Evolutionary conservation across 164 flowering plant species (phyloP), one percentile per base, ranked within the genome.

Genomic region (Protea cynaroides): DNA sequence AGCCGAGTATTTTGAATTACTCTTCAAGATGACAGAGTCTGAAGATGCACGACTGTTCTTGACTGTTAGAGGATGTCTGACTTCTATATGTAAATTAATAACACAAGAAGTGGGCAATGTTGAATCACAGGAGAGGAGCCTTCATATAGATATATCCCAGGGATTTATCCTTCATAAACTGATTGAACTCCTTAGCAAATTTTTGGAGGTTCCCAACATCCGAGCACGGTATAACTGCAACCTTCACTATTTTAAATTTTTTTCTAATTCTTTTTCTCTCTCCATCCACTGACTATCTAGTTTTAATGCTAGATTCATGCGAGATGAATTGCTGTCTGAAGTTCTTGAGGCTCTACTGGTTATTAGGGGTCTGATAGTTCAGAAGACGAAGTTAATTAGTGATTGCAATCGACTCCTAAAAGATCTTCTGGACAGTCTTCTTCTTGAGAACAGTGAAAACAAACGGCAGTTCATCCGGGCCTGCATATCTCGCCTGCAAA

Each of bases 151-250:
- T 72, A 95, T 95, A 69, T 92, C 99, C 13, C 99, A 92, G 72
- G 99, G 99, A 54, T 95, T 95, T 75, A 90, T 87, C 49, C 98
- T 95, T 69, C 97, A 95, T 75, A 95, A 95, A 72, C 93, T 95
- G 19, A 87, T 95, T 56, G 97, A 92, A 80, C 86, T 95, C 29
- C 96, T 95, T 76, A 87, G 94, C 37, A 95, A 90, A 72, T 95
- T 92, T 82, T 77, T 95, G 63, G 99, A 92, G 74, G 90, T 90
- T 56, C 83, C 91, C 9, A 90, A 85, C 66, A 83, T 95, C 65
- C 82, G 99, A 82, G 77, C 87, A 36, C 90, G 99, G 99, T 89
- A 81, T 25, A 12, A 57, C 22, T 56, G 7, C 37, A 62, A 40
- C 34, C 23, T 13, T 29, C 9, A 22, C 25, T 65, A 34, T 7